phyloP scores from a whole-genome alignment of 2,329 filamentous ascomycete species.

The Diplodia corticola region DNA sequence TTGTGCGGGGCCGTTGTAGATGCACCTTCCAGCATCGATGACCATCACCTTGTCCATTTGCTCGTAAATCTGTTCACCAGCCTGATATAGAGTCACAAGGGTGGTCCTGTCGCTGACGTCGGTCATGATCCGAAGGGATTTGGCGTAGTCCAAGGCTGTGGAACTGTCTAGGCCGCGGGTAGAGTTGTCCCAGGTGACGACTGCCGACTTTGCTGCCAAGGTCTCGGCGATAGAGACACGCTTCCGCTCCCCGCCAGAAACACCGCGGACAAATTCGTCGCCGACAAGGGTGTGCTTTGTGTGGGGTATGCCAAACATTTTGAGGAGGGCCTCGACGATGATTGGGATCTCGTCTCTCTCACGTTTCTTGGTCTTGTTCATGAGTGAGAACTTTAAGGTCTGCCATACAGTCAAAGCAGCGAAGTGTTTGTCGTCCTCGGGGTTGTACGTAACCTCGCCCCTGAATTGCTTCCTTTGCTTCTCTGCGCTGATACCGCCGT shows the following conservation, averaged over 20 bases:
- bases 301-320: slow-evolving; percentile 77
- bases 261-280: slow-evolving; percentile 53
- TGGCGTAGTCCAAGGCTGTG: slow-evolving; percentile 57
- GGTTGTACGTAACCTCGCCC: slow-evolving; percentile 77
- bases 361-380: slow-evolving; percentile 72
- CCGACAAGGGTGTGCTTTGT: slow-evolving; percentile 74
- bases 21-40: slow-evolving; percentile 70
- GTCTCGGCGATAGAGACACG: slow-evolving; percentile 79
- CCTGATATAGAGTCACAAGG: slow-evolving; percentile 65
- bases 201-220: slow-evolving; percentile 67
- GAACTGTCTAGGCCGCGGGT: slow-evolving; percentile 39
- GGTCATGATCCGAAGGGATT: slow-evolving; percentile 52
- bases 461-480: slow-evolving; percentile 69
- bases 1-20: slow-evolving; percentile 64
- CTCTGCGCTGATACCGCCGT: slow-evolving; percentile 68
- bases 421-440: slow-evolving; percentile 75
- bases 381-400: slow-evolving; percentile 72
- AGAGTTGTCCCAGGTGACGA: slow-evolving; percentile 72
- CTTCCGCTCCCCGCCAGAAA: slow-evolving; percentile 46
- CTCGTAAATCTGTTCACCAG: slow-evolving; percentile 68
- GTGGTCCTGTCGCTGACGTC: slow-evolving; percentile 52
- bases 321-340: slow-evolving; percentile 69
- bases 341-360: slow-evolving; percentile 64
- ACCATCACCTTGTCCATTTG: slow-evolving; percentile 80
- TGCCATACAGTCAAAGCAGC: slow-evolving; percentile 74